Evolutionary conservation across 2,329 filamentous ascomycete species (phyloP), one percentile per base, ranked within the genome.

Genomic region (Albophoma yamanashiensis): DNA sequence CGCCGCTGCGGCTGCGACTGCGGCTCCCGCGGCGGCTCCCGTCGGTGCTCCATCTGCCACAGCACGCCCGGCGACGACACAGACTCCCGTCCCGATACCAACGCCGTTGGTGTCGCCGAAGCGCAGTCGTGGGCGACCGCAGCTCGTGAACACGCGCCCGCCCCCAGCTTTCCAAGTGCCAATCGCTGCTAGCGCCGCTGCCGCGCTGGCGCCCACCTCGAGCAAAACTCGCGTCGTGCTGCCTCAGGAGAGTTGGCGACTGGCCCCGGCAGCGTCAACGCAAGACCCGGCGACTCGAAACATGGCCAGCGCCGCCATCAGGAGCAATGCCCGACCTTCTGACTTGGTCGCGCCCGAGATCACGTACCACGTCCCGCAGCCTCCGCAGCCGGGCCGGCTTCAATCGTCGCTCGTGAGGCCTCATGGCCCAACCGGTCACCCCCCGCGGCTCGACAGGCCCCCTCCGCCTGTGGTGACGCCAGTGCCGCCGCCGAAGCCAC

Each of bases 261-360:
- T 57, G 15, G 50, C 40, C 40, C 50, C 50, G 39, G 38, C 45
- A 25, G 40, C 39, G 39, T 22, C 34, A 14, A 60, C 55, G 20
- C 58, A 25, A 57, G 17, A 20, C 25, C 15, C 4, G 1, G 50
- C 50, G 17, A 22, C 50, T n/a, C 50, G 50, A 53, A 57, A 45
- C 39, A 59, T 56, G 58, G 56, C 50, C 50, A 53, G 31, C 42
- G 53, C 53, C 17, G 58, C 57, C 38, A 45, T 62, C 40, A 68
- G 67, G 50, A 67, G 68, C 20, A 65, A 65, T 53, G 59, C 68
- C 31, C 71, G 72, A 4, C 69, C 69, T 9, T 70, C 74, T 20
- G 68, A 73, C 61, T 65, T 75, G 20, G 72, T 75, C 61, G 71
- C 73, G 17, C 75, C 74, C n/a, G 73, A 77, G 60, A 75, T 75